phyloP scores from a whole-genome alignment of 139 green algal genomes.

The Coelastrella sp. region DNA sequence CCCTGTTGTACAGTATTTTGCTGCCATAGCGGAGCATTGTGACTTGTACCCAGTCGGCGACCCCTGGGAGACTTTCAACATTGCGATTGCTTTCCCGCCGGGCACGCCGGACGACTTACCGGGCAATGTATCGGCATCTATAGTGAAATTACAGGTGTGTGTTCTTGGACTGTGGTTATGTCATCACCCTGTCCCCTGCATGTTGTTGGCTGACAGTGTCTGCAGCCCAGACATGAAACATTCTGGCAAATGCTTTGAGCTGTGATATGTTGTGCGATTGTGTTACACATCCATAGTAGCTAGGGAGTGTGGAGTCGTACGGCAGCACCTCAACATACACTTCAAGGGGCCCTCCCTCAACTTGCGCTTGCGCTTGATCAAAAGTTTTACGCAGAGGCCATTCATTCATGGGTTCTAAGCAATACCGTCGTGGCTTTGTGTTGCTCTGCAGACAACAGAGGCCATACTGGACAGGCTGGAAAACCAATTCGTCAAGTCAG shows the following conservation, averaged over 20 bases:
- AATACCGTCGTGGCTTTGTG: background rate
- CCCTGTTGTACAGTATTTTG: slow-evolving; percentile 45
- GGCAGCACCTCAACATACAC: too few relatives aligned
- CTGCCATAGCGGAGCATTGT: slow-evolving; percentile 13
- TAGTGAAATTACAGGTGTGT: slow-evolving; percentile 25
- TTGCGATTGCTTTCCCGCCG: slow-evolving; percentile 30
- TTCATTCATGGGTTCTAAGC: too few relatives aligned
- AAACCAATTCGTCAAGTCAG: slow-evolving; percentile 29
- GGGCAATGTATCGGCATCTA: background rate
- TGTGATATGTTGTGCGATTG: too few relatives aligned
- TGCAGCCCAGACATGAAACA: too few relatives aligned
- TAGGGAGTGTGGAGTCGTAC: background rate
- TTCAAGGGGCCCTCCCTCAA: too few relatives aligned
- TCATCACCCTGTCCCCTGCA: background rate
- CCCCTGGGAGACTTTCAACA: slow-evolving; percentile 38
- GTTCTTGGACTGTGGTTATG: background rate
- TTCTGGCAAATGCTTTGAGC: too few relatives aligned
- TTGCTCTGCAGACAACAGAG: background rate
- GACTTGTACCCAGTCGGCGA: slow-evolving; percentile 17
- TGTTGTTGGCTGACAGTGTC: background rate
- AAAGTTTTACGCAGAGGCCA: too few relatives aligned
- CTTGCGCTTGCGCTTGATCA: too few relatives aligned
- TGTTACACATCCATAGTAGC: too few relatives aligned
- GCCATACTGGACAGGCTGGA: slow-evolving; percentile 30
- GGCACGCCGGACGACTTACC: background rate